Evolutionary conservation across 495 filamentous ascomycete genomes (phyloP), one percentile per base, ranked within the genome.

Genomic region (Parathielavia hyrcaniae): DNA sequence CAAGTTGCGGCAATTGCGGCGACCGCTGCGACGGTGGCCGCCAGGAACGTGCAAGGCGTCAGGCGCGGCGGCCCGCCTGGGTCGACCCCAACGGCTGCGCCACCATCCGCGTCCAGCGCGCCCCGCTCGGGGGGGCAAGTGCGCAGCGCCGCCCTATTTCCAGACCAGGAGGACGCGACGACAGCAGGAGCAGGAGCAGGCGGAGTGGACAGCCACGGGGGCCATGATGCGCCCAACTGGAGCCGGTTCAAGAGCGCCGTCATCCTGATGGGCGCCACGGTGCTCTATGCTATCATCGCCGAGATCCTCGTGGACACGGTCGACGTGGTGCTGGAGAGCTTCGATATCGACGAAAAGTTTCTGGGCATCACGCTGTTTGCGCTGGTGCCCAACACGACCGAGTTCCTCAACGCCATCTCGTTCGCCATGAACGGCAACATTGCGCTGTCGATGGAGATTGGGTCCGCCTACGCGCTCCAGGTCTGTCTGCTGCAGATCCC

Each of bases 391-490:
- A 99, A 97, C 69, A 97, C 93, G 17, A 99, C 93, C 22, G 93
- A 99, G 70, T 99, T 99, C 66, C 68, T 99, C 76, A 99, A 99
- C 69, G 93, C 95, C 67, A 97, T 99, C 56, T 96, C 91, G 3
- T 99, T 99, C 71, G 93, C 93, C 44, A 99, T 99, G 95, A 97
- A 99, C 65, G 93, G 93, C n/a, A 99, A 99, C 72, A 97, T 99
- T 67, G 93, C 93, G 0, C 79, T 99, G 26, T 95, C 90, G 43
- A 97, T 99, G 95, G 93, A 99, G 69, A 97, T 99, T 61, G 93
- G 93, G 61, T 96, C 90, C 1, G 92, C 92, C 35, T 99, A 99
- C 63, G 95, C 95, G 8, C 78, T 99, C 40, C 93, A 99, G 71
- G 93, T 99, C 56, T 96, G 90, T 71, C 82, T 99, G n/a, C 78